Conservation (phyloP, 108 stramenopile genomes). For the Cyclotella kingstonii region DNA sequence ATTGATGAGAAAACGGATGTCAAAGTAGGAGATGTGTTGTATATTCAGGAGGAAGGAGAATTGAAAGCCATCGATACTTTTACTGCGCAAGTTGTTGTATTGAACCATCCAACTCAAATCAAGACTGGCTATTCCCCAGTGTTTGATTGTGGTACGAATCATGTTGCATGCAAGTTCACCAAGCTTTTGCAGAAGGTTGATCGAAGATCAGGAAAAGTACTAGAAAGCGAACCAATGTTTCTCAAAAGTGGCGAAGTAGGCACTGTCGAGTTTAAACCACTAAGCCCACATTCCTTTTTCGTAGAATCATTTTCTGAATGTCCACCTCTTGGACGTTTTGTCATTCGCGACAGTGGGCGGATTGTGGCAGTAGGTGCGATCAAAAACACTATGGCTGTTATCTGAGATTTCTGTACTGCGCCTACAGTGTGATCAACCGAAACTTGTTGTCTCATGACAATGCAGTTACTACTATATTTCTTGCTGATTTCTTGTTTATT, state of each 20-base stretch:
- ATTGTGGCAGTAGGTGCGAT: conserved; percentile 95
- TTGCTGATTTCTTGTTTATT: no score
- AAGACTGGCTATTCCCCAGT: conserved; percentile 90
- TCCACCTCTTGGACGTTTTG: conserved; percentile 94
- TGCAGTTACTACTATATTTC: no score
- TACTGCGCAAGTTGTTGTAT: conserved; percentile 91
- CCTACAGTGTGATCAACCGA: no score
- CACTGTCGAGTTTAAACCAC: conserved; percentile 85
- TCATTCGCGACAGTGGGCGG: conserved; percentile 84
- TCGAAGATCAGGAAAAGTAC: conserved; percentile 81
- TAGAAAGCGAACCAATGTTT: conserved; percentile 87
- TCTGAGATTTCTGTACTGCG: no score
- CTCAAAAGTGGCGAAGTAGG: conserved; percentile 90
- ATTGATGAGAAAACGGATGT: no score
- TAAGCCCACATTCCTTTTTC: conserved; percentile 78
- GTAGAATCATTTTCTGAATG: conserved; percentile 90
- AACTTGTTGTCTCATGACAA: no score
- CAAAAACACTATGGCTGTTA: no score
- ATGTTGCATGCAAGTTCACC: conserved; percentile 89
- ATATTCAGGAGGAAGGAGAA: conserved; percentile 68
- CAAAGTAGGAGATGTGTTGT: no score
- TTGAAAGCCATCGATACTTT: conserved; percentile 65
- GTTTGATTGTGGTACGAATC: conserved; percentile 95
- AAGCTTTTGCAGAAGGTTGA: conserved; percentile 92
- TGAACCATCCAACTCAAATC: conserved; percentile 95